Conservation (phyloP, 2,329 filamentous ascomycete genomes). For the Talaromyces amestolkiae region DNA sequence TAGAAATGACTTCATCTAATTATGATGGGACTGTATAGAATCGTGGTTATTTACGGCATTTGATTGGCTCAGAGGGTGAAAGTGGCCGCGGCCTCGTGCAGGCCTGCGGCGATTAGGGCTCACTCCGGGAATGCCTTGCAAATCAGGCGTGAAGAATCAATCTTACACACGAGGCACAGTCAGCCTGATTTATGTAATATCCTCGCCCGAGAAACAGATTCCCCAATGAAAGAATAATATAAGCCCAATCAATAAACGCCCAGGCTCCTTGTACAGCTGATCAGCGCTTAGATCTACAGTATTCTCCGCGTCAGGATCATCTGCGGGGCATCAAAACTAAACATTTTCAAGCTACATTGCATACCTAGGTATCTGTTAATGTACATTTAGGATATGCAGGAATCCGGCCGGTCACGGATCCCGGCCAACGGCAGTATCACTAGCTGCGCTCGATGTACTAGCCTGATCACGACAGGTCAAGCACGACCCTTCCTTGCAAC, state of each 20-base stretch:
- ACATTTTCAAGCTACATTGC: background rate
- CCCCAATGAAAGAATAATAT: background rate
- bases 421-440: background rate
- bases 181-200: background rate
- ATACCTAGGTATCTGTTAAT: background rate
- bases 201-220: background rate
- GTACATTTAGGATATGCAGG: background rate
- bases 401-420: background rate
- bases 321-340: background rate
- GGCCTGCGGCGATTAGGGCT: background rate
- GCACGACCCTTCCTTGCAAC: conserved; percentile 49
- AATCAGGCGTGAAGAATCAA: background rate
- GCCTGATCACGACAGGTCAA: conserved; percentile 39
- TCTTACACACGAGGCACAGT: conserved; percentile 1
- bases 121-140: conserved; percentile 6
- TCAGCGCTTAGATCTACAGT: background rate
- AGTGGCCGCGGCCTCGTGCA: conserved; percentile 2
- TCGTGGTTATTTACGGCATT: background rate
- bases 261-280: background rate
- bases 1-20: background rate
- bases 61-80: background rate
- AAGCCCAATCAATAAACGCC: background rate
- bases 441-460: background rate
- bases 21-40: background rate
- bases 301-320: background rate